Evolutionary conservation across 1,139 yeast genomes (phyloP).

Genomic region (Geotrichum europaeum): DNA sequence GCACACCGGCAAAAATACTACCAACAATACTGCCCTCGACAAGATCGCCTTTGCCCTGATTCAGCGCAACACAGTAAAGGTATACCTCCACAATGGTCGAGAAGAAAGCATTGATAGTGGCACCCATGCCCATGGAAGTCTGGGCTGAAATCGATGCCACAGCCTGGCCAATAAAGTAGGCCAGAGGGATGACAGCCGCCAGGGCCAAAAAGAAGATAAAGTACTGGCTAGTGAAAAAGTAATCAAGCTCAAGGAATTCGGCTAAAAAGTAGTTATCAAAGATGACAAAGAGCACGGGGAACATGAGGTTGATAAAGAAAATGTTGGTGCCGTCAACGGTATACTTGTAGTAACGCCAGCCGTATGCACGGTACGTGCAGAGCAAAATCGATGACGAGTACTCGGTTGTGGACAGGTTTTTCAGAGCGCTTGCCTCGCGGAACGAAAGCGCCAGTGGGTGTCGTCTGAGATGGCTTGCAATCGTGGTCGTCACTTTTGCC

Average conservation of each 20-base stretch:
- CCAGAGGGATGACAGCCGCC: constrained; percentile 83
- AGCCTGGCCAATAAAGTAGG: constrained; percentile 97
- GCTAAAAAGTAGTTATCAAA: constrained; percentile 65
- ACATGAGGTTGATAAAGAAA: constrained; percentile 77
- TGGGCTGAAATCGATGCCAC: constrained; percentile 98
- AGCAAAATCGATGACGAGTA: constrained; percentile 44
- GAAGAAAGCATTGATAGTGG: constrained; percentile 95
- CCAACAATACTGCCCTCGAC: constrained; percentile 99
- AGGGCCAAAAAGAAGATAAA: constrained; percentile 66
- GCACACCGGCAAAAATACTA: constrained; percentile 85
- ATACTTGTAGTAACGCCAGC: constrained; percentile 87
- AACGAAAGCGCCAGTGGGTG: constrained; percentile 84
- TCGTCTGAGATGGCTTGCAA: constrained; percentile 74
- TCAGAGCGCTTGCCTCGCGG: constrained; percentile 47
- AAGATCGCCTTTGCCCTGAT: constrained; percentile 76
- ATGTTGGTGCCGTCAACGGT: constrained; percentile 96
- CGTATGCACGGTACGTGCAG: constrained; percentile 90
- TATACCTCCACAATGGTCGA: constrained; percentile 93
- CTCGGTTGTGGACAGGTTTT: constrained; percentile 24
- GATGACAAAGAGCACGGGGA: constrained; percentile 77
- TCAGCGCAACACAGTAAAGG: constrained; percentile 83
- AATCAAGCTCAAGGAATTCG: constrained; percentile 44
- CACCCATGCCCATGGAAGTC: constrained; percentile 98
- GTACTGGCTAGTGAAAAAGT: constrained; percentile 54
- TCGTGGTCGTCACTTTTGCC: constrained; percentile 65